Conservation (phyloP, 2,329 filamentous ascomycete genomes). For the Neopestalotiopsis sp. region DNA sequence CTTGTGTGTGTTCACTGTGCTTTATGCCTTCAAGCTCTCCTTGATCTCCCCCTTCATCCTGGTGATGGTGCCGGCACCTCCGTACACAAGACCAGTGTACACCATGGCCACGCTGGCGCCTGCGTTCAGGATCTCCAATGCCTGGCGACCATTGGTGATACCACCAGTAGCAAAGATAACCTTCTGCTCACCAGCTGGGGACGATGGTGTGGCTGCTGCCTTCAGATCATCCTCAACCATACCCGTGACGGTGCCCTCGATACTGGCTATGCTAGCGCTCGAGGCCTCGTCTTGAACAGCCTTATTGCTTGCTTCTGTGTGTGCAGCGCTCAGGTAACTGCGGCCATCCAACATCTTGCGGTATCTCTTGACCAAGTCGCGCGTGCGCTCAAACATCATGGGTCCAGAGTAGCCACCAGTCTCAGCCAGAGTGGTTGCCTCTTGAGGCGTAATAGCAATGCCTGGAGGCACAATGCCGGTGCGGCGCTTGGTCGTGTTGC, state of each 20-base stretch:
- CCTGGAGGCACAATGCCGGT: conserved; percentile 72
- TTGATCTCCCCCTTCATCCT: conserved; percentile 69
- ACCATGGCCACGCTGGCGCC: conserved; percentile 91
- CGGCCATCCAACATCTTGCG: conserved; percentile 67
- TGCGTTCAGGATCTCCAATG: conserved; percentile 79
- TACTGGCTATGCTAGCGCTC: conserved; percentile 37
- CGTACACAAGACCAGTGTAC: conserved; percentile 78
- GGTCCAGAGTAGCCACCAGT: conserved; percentile 91
- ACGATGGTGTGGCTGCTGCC: conserved; percentile 63
- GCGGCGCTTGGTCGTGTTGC: conserved; percentile 91
- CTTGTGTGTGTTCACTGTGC: conserved; percentile 20
- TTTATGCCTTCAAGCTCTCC: conserved; percentile 36
- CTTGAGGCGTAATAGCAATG: conserved; percentile 66
- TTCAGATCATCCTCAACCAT: conserved; percentile 30
- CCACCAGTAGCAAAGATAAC: conserved; percentile 94
- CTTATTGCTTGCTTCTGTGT: conserved; percentile 12
- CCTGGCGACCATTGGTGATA: conserved; percentile 87
- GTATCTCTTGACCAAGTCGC: conserved; percentile 81
- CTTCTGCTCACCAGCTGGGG: conserved; percentile 71
- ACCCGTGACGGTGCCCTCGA: conserved; percentile 38
- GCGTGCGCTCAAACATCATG: conserved; percentile 81
- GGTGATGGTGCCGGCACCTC: conserved; percentile 67
- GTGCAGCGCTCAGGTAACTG: conserved; percentile 41
- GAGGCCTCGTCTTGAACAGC: conserved; percentile 34
- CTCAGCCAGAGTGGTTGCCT: conserved; percentile 73